Percentiles rank a stretch among this genome's conserved stretches.
These are phyloP conservation scores for Agroathelia rolfsii DNA, from an alignment of 1,284 basidiomycete genomes.

Conservation along the genomic window DNA sequence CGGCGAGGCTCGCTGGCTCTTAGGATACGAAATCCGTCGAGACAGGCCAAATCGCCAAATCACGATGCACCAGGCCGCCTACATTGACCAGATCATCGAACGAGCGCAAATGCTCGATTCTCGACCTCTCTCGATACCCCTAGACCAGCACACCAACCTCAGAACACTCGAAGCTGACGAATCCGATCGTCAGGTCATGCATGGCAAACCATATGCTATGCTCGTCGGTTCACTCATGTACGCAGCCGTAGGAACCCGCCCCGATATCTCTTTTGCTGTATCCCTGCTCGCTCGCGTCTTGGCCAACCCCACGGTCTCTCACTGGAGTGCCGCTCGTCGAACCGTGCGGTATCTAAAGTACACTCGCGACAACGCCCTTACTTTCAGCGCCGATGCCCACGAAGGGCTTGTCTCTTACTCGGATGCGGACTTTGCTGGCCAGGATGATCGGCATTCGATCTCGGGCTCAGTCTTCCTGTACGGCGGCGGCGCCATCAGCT, in stretches of 20 bases:
- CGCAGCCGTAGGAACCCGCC: constrained; percentile 13
- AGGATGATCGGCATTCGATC: constrained; percentile 17
- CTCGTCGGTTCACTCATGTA: constrained; percentile 14
- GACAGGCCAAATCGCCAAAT: too few species aligned
- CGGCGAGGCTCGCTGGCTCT: constrained; percentile 2
- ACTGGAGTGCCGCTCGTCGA: constrained; percentile 4
- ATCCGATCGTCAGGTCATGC: constrained; percentile 15
- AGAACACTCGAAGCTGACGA: constrained; percentile 9
- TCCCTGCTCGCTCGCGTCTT: constrained; percentile 13
- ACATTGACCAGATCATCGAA: constrained; percentile 13
- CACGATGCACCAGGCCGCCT: constrained; percentile 5
- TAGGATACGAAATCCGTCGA: too few species aligned
- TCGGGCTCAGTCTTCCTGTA: constrained; percentile 22
- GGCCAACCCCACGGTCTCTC: constrained; percentile 10
- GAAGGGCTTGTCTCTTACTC: constrained; percentile 9
- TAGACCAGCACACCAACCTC: constrained; percentile 16
- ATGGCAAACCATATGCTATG: constrained; percentile 11
- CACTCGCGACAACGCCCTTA: constrained; percentile 10
- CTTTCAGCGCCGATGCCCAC: constrained; percentile 12
- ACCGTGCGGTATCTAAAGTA: constrained; percentile 7
- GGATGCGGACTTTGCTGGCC: constrained; percentile 17
- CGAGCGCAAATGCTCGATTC: constrained; percentile 15
- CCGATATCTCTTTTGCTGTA: constrained; percentile 19
- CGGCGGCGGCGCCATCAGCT: constrained; percentile 18
- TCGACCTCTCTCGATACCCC: constrained; percentile 16